These are phyloP conservation scores for Hemileccinum impolitum DNA, from an alignment of 768 basidiomycete genomes.

Conservation along the genomic window DNA sequence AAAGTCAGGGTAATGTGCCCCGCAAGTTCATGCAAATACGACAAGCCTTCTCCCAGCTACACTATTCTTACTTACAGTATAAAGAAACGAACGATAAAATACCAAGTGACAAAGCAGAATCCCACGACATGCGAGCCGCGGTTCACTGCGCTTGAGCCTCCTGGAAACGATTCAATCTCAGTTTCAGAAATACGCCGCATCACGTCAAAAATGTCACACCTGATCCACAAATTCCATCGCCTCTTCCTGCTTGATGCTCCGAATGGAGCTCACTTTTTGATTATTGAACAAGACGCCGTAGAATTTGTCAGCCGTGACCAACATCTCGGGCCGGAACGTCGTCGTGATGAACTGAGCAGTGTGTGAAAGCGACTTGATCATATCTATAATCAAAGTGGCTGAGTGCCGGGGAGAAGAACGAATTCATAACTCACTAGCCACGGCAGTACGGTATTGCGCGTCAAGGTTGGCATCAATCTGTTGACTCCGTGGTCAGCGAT, in stretches of 20 bases:
- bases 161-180: slow-evolving; percentile 19
- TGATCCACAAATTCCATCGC: slow-evolving; percentile 95
- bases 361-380: slow-evolving; percentile 88
- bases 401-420: slow-evolving; percentile 35
- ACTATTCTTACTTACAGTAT: background rate
- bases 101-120: background rate
- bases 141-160: slow-evolving; percentile 47
- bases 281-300: slow-evolving; percentile 97
- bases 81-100: slow-evolving; percentile 17
- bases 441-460: slow-evolving; percentile 95
- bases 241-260: slow-evolving; percentile 83
- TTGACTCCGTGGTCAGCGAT: background rate
- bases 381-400: slow-evolving; percentile 32
- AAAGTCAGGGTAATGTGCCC: background rate
- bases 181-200: background rate
- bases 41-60: no score
- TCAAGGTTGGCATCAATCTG: slow-evolving; percentile 97
- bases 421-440: slow-evolving; percentile 63
- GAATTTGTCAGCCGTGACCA: slow-evolving; percentile 93
- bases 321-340: slow-evolving; percentile 97
- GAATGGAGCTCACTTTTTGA: slow-evolving; percentile 90
- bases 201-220: slow-evolving; percentile 35
- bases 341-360: slow-evolving; percentile 97
- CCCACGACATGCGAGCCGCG: no score
- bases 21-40: no score